A percentile compares a stretch with the other conserved stretches of the same genome.
These are phyloP conservation scores for Collybia sordida DNA, from an alignment of 768 basidiomycete genomes.

Conservation along the genomic window DNA sequence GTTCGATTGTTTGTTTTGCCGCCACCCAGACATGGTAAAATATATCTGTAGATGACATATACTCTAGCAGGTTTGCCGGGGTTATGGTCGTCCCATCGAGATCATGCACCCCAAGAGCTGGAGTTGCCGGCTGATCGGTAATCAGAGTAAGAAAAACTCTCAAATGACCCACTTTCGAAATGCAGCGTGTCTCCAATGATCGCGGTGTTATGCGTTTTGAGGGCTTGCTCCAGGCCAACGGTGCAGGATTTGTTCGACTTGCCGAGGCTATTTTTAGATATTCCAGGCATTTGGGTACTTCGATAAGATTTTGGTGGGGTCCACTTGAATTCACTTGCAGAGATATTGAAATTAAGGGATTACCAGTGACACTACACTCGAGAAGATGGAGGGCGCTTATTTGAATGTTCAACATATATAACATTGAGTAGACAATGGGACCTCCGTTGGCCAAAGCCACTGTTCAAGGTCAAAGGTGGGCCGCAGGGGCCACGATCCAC, in stretches of 20 bases:
- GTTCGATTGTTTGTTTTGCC: slow-evolving; percentile 25
- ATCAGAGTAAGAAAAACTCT: background rate
- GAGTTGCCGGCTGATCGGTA: background rate
- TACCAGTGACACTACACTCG: too few species aligned
- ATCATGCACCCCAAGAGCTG: slow-evolving; percentile 20
- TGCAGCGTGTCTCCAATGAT: slow-evolving; percentile 44
- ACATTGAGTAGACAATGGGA: slow-evolving; percentile 1
- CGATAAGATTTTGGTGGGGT: background rate
- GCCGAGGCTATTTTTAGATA: background rate
- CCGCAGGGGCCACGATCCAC: background rate
- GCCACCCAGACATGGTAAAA: slow-evolving; percentile 32
- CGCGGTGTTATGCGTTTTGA: slow-evolving; percentile 25
- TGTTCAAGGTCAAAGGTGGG: background rate
- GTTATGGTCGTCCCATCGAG: slow-evolving; percentile 27
- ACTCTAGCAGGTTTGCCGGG: slow-evolving; percentile 16
- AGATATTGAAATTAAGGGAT: too few species aligned
- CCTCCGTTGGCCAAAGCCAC: background rate
- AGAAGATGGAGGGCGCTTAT: too few species aligned
- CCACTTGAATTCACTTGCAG: background rate
- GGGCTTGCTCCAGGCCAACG: slow-evolving; percentile 9
- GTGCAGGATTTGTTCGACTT: background rate
- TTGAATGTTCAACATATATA: background rate
- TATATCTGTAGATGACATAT: slow-evolving; percentile 14
- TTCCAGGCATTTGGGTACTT: slow-evolving; percentile 2
- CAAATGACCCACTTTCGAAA: slow-evolving; percentile 36